Evolutionary conservation across 208 protist species (phyloP).

Genomic region (Leptomonas pyrrhocoris): DNA sequence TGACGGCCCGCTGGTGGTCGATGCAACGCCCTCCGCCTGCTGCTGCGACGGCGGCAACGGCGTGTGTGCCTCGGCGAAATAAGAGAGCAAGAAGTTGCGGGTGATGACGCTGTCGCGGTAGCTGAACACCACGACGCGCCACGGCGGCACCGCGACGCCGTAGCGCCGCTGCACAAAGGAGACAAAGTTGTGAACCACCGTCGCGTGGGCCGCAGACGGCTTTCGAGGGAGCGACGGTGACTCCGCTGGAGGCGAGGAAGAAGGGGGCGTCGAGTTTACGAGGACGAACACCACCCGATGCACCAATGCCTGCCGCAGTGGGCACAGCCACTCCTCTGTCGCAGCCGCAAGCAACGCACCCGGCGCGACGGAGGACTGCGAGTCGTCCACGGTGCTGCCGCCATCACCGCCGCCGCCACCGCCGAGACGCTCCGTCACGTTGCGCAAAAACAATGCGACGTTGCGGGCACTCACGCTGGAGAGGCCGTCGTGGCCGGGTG

Average conservation of each 20-base stretch:
- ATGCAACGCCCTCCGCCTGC: not conserved
- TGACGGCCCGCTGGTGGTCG: no score
- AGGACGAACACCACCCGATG: conserved; percentile 30
- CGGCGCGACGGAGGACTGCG: not conserved
- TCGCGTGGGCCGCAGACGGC: not conserved
- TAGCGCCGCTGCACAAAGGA: conserved; percentile 20
- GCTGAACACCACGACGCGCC: conserved; percentile 72
- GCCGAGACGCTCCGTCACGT: not conserved
- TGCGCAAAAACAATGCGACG: not conserved
- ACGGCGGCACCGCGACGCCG: conserved; percentile 47
- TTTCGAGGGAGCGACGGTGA: not conserved
- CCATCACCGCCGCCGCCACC: not conserved
- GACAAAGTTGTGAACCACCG: conserved; percentile 15
- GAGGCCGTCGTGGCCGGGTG: not conserved
- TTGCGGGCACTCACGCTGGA: not conserved
- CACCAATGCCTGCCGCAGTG: conserved; percentile 29
- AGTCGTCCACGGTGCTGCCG: not conserved
- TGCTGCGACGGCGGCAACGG: not conserved
- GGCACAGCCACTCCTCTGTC: conserved; percentile 24
- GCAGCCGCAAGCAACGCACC: not conserved
- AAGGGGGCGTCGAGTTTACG: not conserved
- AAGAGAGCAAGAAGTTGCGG: conserved; percentile 31
- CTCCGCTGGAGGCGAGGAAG: not conserved
- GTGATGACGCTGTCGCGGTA: conserved; percentile 32
- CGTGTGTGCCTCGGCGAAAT: conserved; percentile 17